A percentile compares a stretch with the other conserved stretches of the same genome.
Conservation (phyloP, 495 filamentous ascomycete species). For the Parathielavia appendiculata region DNA sequence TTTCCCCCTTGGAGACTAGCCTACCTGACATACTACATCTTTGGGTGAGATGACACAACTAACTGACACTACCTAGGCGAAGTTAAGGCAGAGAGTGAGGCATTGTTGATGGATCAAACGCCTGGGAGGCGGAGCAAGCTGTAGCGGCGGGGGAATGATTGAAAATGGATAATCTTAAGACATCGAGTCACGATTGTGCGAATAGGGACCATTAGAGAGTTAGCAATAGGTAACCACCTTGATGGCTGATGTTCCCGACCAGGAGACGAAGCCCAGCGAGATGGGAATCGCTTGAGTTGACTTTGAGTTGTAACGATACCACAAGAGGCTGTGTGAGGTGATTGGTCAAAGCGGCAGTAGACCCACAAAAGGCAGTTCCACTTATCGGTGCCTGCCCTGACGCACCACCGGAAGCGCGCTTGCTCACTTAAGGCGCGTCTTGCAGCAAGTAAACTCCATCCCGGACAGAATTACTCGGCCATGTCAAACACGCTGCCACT, state of each 20-base stretch:
- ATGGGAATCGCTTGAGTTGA: no score
- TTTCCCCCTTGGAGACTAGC: no score
- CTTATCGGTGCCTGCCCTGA: neutral
- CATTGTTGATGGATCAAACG: constrained; percentile 16
- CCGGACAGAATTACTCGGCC: neutral
- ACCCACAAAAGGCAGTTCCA: neutral
- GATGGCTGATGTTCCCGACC: no score
- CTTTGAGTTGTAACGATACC: no score
- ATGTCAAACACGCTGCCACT: neutral
- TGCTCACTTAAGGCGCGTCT: neutral
- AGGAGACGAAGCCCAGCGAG: no score
- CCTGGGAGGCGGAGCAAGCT: constrained; percentile 11
- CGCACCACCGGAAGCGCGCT: neutral
- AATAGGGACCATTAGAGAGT: neutral
- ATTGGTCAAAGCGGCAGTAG: no score
- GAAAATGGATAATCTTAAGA: neutral
- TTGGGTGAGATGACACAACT: no score
- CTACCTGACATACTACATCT: no score
- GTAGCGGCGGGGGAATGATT: no score
- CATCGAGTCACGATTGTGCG: no score
- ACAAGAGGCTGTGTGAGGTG: no score
- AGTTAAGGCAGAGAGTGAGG: constrained; percentile 21
- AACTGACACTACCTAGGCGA: constrained; percentile 8
- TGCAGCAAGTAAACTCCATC: neutral
- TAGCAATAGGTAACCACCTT: no score